These are phyloP conservation scores for Tylopilus cervinicoccineus DNA, from an alignment of 768 basidiomycete genomes.

Conservation along the genomic window DNA sequence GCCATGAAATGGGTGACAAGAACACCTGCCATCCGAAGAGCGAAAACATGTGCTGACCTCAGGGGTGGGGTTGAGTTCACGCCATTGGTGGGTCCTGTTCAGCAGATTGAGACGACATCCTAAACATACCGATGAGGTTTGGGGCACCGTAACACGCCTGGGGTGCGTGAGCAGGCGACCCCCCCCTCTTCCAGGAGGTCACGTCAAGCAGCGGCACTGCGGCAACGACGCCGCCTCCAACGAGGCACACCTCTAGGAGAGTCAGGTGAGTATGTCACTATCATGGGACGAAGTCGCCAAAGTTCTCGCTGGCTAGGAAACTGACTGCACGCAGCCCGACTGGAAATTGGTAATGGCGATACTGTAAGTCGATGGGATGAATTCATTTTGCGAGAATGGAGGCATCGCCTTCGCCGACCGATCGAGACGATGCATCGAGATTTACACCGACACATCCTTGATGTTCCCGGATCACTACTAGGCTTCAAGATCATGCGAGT, in stretches of 20 bases:
- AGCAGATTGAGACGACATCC: conserved; percentile 9
- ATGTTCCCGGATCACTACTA: conserved; percentile 13
- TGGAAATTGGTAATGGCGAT: conserved; percentile 2
- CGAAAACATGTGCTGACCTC: conserved; percentile 2
- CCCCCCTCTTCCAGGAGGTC: conserved; percentile 1
- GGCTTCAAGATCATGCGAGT: conserved; percentile 6
- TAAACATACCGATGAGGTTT: conserved; percentile 8
- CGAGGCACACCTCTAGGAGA: conserved; percentile 1
- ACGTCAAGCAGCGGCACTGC: conserved; percentile 14
- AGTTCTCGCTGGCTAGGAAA: neutral
- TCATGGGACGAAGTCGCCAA: conserved; percentile 11
- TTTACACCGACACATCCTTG: conserved; percentile 8
- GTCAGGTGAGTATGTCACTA: conserved; percentile 9
- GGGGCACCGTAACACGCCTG: conserved; percentile 8
- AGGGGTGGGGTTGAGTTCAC: conserved; percentile 4
- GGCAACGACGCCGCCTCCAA: conserved; percentile 1
- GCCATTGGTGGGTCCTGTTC: conserved; percentile 5
- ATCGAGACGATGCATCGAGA: conserved; percentile 23
- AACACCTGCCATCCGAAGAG: neutral
- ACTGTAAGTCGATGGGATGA: conserved; percentile 6
- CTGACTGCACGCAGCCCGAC: conserved; percentile 3
- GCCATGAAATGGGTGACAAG: neutral
- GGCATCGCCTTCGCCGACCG: conserved; percentile 9
- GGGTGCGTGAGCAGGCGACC: conserved; percentile 12
- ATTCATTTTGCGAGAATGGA: conserved; percentile 16